Evolutionary conservation across 176 grass and related monocot genomes (phyloP), one percentile per base, ranked within the genome.

Genomic region (Hsuehochloa calcarea): DNA sequence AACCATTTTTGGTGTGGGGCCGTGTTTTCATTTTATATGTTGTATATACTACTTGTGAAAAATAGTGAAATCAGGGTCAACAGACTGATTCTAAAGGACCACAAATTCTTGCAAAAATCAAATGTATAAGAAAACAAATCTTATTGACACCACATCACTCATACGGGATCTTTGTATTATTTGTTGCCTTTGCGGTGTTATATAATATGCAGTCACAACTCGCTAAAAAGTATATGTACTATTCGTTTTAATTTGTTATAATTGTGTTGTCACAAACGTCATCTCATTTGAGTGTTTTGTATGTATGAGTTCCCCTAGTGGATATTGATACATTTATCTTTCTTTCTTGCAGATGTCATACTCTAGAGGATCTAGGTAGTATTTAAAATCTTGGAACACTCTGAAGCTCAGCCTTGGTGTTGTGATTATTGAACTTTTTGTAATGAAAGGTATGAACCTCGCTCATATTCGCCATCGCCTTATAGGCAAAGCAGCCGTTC

Each of bases 341-440:
- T 83, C 17, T 82, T 20, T 39, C 13, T 75, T 82, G 40, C 87
- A 96, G 91, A 96, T 96, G 94, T 93, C 91, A 9, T 81, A 85
- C 86, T 91, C 88, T 44, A 93, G 88, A 69, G 78, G 85, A 70
- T 91, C 93, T 89, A 70, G 4, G 26, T 27, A 41, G 56, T 71
- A 85, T 26, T 71, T 45, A 26, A 17, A 25, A 68, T 40, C 10
- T 25, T 51, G 37, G 20, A 22, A 17, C 15, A 19, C 14, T 5
- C 49, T 47, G 4, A 47, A 52, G 0, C 3, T 29, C 16, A 51
- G 44, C 16, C 52, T 29, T 6, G 7, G 29, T 38, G 8, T 78
- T 44, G 10, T 51, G 39, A 35, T 52, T 15, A 35, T 11, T 43
- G 39, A 35, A 40, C 22, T 15, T 5, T 44, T 65, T 85, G 40